Evolutionary conservation across 129 eudicot species (phyloP).

Genomic region (Flaveria sonorensis): DNA sequence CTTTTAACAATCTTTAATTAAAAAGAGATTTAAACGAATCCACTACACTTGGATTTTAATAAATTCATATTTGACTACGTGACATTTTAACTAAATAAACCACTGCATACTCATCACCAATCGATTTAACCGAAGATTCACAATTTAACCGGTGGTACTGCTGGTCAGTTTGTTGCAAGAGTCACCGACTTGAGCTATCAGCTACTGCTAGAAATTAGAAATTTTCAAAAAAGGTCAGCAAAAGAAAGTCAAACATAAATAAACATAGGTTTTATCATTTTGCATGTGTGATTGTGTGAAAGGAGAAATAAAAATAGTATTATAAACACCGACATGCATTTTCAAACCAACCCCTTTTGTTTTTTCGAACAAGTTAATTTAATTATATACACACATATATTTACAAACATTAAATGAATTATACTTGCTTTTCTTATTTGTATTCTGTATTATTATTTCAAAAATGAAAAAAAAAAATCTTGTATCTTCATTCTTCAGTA

Average conservation of each 20-base stretch:
- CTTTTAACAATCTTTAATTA: no score
- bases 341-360: conserved; percentile 29
- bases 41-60: no score
- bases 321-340: conserved; percentile 37
- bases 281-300: conserved; percentile 38
- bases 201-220: conserved; percentile 13
- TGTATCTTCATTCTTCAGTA: no score
- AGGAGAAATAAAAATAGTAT: conserved; percentile 4
- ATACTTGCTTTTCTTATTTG: no score
- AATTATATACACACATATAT: no score
- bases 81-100: no score
- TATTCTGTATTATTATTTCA: no score
- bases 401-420: neutral
- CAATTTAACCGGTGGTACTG: neutral
- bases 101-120: no score
- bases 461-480: no score
- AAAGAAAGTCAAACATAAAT: conserved; percentile 15
- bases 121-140: neutral
- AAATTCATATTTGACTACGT: no score
- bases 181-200: conserved; percentile 22
- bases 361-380: neutral
- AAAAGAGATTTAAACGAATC: no score
- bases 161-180: neutral
- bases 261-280: conserved; percentile 14
- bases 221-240: conserved; percentile 14